Evolutionary conservation across 1,139 yeast genomes (phyloP), one percentile per base, ranked within the genome.

Genomic region (Sugiyamaella xylanicola): DNA sequence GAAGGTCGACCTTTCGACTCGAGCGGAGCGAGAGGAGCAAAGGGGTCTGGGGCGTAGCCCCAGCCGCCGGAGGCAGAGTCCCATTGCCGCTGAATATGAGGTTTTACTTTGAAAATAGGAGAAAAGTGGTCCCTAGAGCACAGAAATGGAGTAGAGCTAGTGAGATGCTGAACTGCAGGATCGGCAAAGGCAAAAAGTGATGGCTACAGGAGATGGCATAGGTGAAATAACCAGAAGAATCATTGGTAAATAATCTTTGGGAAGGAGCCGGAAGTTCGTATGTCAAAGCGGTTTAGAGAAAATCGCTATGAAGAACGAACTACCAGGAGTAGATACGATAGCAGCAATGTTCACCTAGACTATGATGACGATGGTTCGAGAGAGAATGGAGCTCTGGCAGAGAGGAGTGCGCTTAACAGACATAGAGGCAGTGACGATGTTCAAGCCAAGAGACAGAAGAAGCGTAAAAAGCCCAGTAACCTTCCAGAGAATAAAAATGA

Each of bases 251-350:
- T n/a, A n/a, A n/a, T n/a, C n/a, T n/a, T n/a, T n/a, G n/a, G n/a
- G n/a, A n/a, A n/a, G n/a, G 32, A 32, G 13, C 13, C 25, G 7
- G 25, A 20, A 13, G 7, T 40, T 40, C 7, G 17, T 40, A 48
- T 48, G 52, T 48, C 42, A 8, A 48, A 48, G 32, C 52, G 52
- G 25, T 21, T 25, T 21, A 27, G 52, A 17, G 52, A 48, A 7
- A 29, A 35, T 29, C 52, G 52, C 11, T 48, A 29, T 20, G 52
- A 48, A 11, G 52, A 48, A 29, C 36, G 29, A 2, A 9, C 3
- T 13, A 8, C 27, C n/a, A 48, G 52, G 27, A 29, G 37, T 11
- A 40, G 52, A 29, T 48, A 35, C 15, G 29, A 48, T 41, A 29
- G 21, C 41, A 40, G 25, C 29, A 19, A 13, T 17, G 40, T 48